Evolutionary conservation across 1,284 basidiomycete genomes (phyloP).

Genomic region (Ceraceosorus bombacis): DNA sequence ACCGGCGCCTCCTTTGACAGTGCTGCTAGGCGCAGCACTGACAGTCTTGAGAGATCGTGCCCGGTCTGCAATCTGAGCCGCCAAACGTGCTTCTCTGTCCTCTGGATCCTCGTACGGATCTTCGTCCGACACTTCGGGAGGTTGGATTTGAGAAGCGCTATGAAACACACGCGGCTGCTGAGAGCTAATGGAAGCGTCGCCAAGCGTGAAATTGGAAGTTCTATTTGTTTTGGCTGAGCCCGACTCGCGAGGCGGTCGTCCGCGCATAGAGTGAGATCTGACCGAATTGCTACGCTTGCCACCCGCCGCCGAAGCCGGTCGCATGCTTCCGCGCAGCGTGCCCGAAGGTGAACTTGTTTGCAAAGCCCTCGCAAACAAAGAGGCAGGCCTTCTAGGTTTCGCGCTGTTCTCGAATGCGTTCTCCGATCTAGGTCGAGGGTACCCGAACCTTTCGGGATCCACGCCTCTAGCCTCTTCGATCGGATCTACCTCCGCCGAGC

Average conservation of each 20-base stretch:
- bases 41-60: slow-evolving; percentile 1
- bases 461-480: slow-evolving; percentile 12
- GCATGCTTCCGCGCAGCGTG: neutral
- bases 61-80: neutral
- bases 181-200: too few relatives aligned
- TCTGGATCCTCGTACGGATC: slow-evolving; percentile 8
- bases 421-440: slow-evolving; percentile 31
- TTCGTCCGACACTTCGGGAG: slow-evolving; percentile 30
- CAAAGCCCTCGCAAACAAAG: slow-evolving; percentile 3
- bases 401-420: slow-evolving; percentile 9
- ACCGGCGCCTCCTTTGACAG: slow-evolving; percentile 5
- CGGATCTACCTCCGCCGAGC: neutral
- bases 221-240: slow-evolving; percentile 60
- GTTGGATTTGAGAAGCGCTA: slow-evolving; percentile 59
- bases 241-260: neutral
- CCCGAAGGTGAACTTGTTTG: slow-evolving; percentile 9
- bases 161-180: slow-evolving; percentile 64
- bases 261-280: neutral
- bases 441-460: slow-evolving; percentile 33
- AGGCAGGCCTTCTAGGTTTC: slow-evolving; percentile 2
- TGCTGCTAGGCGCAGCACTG: slow-evolving; percentile 7
- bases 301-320: too few relatives aligned
- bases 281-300: too few relatives aligned
- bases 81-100: neutral
- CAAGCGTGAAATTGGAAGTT: too few relatives aligned